A percentile compares a stretch with the other conserved stretches of the same genome.
These are phyloP conservation scores for Bryoerythrophyllum caledonicum DNA, from an alignment of 225 moss, liverwort and hornwort species.

Conservation along the genomic window DNA sequence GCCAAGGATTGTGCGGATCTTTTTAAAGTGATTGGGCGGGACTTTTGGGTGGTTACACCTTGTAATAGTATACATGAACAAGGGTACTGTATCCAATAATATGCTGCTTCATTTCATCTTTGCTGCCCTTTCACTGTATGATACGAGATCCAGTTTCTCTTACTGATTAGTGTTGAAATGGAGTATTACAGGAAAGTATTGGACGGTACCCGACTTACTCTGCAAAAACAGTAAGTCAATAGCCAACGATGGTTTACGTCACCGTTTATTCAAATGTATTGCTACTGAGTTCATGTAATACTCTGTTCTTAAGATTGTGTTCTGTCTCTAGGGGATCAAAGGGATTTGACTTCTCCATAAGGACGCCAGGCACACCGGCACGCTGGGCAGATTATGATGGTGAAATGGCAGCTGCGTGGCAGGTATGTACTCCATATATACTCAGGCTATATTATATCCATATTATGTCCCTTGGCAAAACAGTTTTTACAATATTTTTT, in stretches of 20 bases:
- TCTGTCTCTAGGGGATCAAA: constrained; percentile 40
- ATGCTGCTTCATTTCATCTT: constrained; percentile 13
- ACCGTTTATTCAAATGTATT: neutral
- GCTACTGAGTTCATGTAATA: neutral
- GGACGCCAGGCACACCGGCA: constrained; percentile 79
- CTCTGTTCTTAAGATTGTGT: neutral
- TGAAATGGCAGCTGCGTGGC: constrained; percentile 78
- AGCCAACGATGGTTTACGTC: neutral
- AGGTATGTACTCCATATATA: constrained; percentile 39
- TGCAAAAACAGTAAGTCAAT: constrained; percentile 75
- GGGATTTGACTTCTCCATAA: constrained; percentile 81
- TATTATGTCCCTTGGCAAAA: neutral
- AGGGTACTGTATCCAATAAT: constrained; percentile 51
- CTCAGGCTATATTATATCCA: neutral
- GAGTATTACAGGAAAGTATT: constrained; percentile 63
- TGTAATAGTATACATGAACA: constrained; percentile 58
- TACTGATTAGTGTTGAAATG: constrained; percentile 22
- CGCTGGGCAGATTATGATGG: constrained; percentile 80
- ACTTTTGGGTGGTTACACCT: constrained; percentile 83
- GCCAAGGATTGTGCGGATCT: constrained; percentile 64
- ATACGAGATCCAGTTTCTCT: neutral
- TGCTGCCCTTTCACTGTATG: constrained; percentile 14
- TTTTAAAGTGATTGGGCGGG: constrained; percentile 58
- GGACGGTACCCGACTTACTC: constrained; percentile 81
- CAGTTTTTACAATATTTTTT: neutral